These are phyloP conservation scores for Babesia bovis DNA, from an alignment of 169 alveolate genomes.

Conservation along the genomic window DNA sequence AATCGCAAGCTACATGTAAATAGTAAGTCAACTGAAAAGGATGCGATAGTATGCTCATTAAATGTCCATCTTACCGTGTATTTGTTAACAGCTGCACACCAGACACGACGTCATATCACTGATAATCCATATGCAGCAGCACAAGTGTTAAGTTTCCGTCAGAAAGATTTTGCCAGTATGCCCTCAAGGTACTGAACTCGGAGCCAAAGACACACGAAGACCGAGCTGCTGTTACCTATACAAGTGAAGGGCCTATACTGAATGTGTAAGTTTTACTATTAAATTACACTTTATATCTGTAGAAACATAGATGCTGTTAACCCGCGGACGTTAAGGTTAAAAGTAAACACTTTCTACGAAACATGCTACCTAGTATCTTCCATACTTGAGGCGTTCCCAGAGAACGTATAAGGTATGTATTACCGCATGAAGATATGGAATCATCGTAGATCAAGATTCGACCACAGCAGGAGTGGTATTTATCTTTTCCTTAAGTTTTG, in stretches of 20 bases:
- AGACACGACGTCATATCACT: background rate
- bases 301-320: conserved; percentile 46
- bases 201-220: conserved; percentile 38
- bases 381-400: conserved; percentile 39
- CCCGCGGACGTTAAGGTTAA: conserved; percentile 30
- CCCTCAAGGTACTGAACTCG: conserved; percentile 45
- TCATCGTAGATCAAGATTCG: too few relatives aligned
- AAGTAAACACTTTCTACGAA: conserved; percentile 65
- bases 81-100: background rate
- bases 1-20: background rate
- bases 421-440: too few relatives aligned
- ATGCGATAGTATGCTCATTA: too few relatives aligned
- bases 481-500: conserved; percentile 21
- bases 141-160: conserved; percentile 42
- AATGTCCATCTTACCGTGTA: background rate
- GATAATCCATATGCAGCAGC: conserved; percentile 11
- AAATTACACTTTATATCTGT: background rate
- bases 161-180: conserved; percentile 26
- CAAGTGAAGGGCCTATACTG: conserved; percentile 21
- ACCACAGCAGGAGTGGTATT: conserved; percentile 13
- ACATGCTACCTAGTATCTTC: conserved; percentile 57
- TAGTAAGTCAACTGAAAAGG: conserved; percentile 18
- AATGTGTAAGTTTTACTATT: conserved; percentile 41
- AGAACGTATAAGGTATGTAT: background rate
- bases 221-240: conserved; percentile 25